Evolutionary conservation across 2,329 filamentous ascomycete genomes (phyloP), one percentile per base, ranked within the genome.

Genomic region (Pseudogymnoascus sp.): DNA sequence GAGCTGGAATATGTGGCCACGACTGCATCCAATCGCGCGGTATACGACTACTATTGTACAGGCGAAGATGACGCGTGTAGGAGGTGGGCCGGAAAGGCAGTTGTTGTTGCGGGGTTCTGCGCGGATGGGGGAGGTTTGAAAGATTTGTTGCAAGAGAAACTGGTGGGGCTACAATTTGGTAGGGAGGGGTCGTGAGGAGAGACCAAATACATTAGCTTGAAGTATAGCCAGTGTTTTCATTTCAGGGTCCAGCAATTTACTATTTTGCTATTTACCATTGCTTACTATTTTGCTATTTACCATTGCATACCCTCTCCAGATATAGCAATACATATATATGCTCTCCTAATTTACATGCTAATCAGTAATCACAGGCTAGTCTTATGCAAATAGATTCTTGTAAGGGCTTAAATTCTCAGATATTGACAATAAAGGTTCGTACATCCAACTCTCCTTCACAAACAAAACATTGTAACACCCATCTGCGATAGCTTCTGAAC

Each of bases 1-100:
- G 89, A 94, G 68, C 73, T 92, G 1, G 85, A 90, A 67, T 94
- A 88, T 86, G 79, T 94, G n/a, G 82, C 83, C 0, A 81, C 82
- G 1, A 82, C 79, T 5, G 75, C 81, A 0, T 90, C 87, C 71
- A 92, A 92, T 65, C 83, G 84, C 62, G 84, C 81, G 0, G 75
- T 90, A 3, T n/a, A n/a, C n/a, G 87, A 91, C 66, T 76, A 82
- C n/a, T 84, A 82, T 65, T 76, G 79, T 10, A 74, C 73, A 1
- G 76, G 78, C 1, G 77, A 86, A 21, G 78, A 82, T 60, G 75
- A 75, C 3, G 71, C 73, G 1, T 84, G 83, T 55, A 79, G 76
- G 63, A 69, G 71, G n/a, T 70, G 69, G 69, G 70, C 70, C 2
- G 66, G 61, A 3, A 71, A 71, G 48, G 68, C 71, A 13, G 58